Conservation (phyloP, 1,139 yeast species). For the Hyphopichia fennica region DNA sequence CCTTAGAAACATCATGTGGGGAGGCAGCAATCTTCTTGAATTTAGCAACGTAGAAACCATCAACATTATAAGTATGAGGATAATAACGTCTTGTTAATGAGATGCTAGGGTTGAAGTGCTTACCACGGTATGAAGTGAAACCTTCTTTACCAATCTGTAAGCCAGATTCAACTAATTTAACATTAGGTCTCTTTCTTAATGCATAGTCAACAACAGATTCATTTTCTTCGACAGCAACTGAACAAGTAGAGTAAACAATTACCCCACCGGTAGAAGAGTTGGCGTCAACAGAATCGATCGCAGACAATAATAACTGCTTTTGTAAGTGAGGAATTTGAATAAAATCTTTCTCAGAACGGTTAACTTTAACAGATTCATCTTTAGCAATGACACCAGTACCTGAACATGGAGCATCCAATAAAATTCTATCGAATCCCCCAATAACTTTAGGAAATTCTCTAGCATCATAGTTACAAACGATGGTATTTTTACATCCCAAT, state of each 20-base stretch:
- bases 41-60: constrained; percentile 97
- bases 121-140: constrained; percentile 90
- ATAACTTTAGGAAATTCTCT: constrained; percentile 97
- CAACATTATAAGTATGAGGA: constrained; percentile 98
- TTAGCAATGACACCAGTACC: constrained; percentile 99
- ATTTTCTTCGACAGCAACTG: constrained; percentile 97
- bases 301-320: constrained; percentile 87
- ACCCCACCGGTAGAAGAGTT: constrained; percentile 89
- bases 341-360: constrained; percentile 94
- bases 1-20: constrained; percentile 79
- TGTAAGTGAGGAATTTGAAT: constrained; percentile 96
- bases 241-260: constrained; percentile 96
- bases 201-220: constrained; percentile 99
- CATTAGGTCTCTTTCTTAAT: constrained; percentile 93
- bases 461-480: constrained; percentile 97
- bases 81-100: constrained; percentile 90
- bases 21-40: constrained; percentile 89
- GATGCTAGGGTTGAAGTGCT: constrained; percentile 76
- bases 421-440: constrained; percentile 95
- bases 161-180: constrained; percentile 91
- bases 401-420: constrained; percentile 98
- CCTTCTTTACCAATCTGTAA: constrained; percentile 95
- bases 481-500: constrained; percentile 93
- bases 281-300: constrained; percentile 97
- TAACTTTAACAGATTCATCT: constrained; percentile 92